These are phyloP conservation scores for Elaeagnus macrophylla DNA, from an alignment of 306 rosid genomes.

Conservation along the genomic window DNA sequence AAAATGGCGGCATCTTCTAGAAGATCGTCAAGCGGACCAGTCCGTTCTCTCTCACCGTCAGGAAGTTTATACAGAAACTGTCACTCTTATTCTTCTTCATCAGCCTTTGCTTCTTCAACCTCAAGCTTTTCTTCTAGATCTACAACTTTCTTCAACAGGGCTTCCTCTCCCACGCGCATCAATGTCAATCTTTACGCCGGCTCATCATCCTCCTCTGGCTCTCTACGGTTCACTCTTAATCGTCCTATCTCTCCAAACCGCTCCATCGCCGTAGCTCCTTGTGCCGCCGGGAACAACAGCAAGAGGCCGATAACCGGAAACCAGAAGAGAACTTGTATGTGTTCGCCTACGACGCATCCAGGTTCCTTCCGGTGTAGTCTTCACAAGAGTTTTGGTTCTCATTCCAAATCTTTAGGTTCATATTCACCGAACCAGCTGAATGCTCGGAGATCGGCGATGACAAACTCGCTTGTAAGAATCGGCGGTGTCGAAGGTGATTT, in stretches of 20 bases:
- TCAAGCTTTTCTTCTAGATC: constrained; percentile 29
- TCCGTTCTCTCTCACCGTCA: too few species aligned
- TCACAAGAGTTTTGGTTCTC: too few species aligned
- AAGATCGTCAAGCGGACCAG: too few species aligned
- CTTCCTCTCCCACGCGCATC: constrained; percentile 23
- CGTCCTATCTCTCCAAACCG: constrained; percentile 28
- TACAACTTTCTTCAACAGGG: constrained; percentile 19
- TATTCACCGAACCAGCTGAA: constrained; percentile 27
- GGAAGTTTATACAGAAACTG: too few species aligned
- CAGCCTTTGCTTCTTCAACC: constrained; percentile 45
- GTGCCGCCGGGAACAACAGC: not conserved
- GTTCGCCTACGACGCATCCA: too few species aligned
- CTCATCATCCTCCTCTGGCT: constrained; percentile 1
- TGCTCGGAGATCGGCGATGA: constrained; percentile 57
- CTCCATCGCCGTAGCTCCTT: constrained; percentile 25
- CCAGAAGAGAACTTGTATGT: not conserved
- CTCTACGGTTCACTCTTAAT: constrained; percentile 26
- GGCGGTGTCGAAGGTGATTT: constrained; percentile 55
- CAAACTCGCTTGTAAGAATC: constrained; percentile 52
- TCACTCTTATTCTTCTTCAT: constrained; percentile 11
- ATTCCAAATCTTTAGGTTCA: not conserved
- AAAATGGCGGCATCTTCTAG: too few species aligned
- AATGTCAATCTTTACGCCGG: not conserved
- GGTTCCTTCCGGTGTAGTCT: too few species aligned
- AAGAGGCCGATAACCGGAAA: constrained; percentile 4